Base-by-base conservation (phyloP, 2,329 filamentous ascomycete genomes). In the Monosporascus ibericus region DNA sequence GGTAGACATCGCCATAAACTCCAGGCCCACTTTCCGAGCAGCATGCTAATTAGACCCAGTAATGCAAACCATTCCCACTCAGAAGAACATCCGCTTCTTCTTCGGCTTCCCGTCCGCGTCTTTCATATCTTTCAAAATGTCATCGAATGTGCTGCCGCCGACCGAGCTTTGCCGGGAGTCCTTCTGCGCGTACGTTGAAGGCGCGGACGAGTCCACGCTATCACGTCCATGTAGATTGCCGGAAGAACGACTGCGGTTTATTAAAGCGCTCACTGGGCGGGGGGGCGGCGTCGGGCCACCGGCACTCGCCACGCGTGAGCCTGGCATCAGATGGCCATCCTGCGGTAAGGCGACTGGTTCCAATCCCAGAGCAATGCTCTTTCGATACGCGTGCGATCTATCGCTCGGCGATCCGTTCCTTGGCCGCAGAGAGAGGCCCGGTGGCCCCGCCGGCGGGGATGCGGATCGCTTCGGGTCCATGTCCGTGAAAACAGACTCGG, bases 61-160 rank as follows among this genome's bases (percentile, higher is more conserved):
- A 14, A 34, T 34, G 9, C 30, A 34, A 34, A 34, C 30, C 30
- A 34, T 34, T 34, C 9, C 30, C 30, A 11, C 11, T 55, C 52
- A 67, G 51, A 69, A 69, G 48, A 69, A 60, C 14, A 59, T 60
- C 50, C 61, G 68, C 63, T 69, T 69, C 54, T 68, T 68, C 59
- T 68, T 69, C 15, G 65, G 61, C 55, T 64, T 65, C 42, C 62
- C 63, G 39, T 63, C 53, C 54, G 67, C 62, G 18, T 67, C 64
- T 48, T 63, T 52, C 53, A 68, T 63, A 18, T 67, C 64, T 49
- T 68, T 68, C 17, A 69, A 49, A 48, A 69, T 69, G 38, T 69
- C 66, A 24, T 69, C 67, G 54, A 69, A 69, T 2, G 67, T 69
- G 51, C 65, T 68, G 18, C 63, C 64, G 7, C 64, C 62, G 0